These are phyloP conservation scores for Cubamyces sp. DNA, from an alignment of 768 basidiomycete genomes.

Conservation along the genomic window DNA sequence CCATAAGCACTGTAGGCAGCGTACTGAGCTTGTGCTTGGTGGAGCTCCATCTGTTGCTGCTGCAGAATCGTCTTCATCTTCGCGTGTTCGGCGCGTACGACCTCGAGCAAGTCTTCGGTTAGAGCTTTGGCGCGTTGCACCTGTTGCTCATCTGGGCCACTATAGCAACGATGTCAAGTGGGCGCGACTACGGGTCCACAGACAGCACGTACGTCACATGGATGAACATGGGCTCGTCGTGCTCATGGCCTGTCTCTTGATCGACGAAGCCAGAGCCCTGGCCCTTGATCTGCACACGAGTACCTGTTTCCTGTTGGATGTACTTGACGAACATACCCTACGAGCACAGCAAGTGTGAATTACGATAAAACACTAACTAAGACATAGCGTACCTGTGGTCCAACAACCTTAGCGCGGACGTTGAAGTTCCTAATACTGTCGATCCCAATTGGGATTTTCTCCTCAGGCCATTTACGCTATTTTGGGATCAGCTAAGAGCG, in stretches of 20 bases:
- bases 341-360: background rate
- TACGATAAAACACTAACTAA: background rate
- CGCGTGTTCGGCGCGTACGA: constrained; percentile 86
- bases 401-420: constrained; percentile 96
- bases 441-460: constrained; percentile 87
- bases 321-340: constrained; percentile 98
- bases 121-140: constrained; percentile 85
- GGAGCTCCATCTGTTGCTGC: constrained; percentile 86
- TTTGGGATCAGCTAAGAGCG: constrained; percentile 19
- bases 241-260: constrained; percentile 84
- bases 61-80: constrained; percentile 69
- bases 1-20: constrained; percentile 69
- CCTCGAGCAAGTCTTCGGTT: constrained; percentile 86
- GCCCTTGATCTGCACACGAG: constrained; percentile 97
- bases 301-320: constrained; percentile 95
- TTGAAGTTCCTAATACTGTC: constrained; percentile 97
- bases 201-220: constrained; percentile 74
- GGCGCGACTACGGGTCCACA: background rate
- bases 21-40: constrained; percentile 82
- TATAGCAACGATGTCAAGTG: constrained; percentile 27
- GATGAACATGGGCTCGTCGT: constrained; percentile 90
- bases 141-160: constrained; percentile 87
- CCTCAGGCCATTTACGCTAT: constrained; percentile 97
- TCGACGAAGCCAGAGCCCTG: constrained; percentile 94
- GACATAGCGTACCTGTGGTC: constrained; percentile 66